Conservation (phyloP, 208 protist species). For the Tetramitus jugosus region DNA sequence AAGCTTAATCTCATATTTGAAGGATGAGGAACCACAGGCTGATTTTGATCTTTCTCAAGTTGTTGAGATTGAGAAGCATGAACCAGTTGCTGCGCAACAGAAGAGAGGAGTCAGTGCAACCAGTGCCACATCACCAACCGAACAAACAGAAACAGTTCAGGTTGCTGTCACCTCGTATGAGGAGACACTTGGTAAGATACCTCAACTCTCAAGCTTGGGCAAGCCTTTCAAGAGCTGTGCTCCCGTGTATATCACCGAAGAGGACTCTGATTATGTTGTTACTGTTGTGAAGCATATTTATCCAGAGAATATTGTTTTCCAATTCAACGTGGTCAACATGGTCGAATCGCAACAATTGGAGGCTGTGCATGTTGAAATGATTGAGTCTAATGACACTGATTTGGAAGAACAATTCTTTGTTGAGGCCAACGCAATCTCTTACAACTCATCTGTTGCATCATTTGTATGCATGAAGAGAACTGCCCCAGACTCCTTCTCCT, state of each 20-base stretch:
- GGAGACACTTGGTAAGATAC: background rate
- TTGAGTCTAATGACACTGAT: constrained; percentile 16
- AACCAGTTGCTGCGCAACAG: background rate
- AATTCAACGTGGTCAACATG: constrained; percentile 85
- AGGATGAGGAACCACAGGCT: no score
- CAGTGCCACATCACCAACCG: no score
- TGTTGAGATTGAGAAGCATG: constrained; percentile 17
- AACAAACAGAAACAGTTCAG: no score
- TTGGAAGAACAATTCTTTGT: background rate
- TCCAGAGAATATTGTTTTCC: constrained; percentile 76
- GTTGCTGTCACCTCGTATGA: no score
- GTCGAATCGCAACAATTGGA: constrained; percentile 73
- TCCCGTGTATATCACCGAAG: constrained; percentile 74
- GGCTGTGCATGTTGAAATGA: constrained; percentile 66
- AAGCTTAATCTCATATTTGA: constrained; percentile 18
- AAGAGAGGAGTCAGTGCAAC: no score
- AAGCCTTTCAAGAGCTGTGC: constrained; percentile 57
- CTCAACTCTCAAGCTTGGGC: constrained; percentile 34
- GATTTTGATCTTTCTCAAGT: constrained; percentile 25
- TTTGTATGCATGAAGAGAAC: background rate
- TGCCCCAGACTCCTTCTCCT: background rate
- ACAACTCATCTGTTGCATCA: background rate
- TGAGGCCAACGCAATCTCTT: background rate
- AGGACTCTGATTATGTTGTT: constrained; percentile 93
- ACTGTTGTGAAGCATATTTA: constrained; percentile 87